Conservation (phyloP, 345 rosid species). For the Raphanus sativus region DNA sequence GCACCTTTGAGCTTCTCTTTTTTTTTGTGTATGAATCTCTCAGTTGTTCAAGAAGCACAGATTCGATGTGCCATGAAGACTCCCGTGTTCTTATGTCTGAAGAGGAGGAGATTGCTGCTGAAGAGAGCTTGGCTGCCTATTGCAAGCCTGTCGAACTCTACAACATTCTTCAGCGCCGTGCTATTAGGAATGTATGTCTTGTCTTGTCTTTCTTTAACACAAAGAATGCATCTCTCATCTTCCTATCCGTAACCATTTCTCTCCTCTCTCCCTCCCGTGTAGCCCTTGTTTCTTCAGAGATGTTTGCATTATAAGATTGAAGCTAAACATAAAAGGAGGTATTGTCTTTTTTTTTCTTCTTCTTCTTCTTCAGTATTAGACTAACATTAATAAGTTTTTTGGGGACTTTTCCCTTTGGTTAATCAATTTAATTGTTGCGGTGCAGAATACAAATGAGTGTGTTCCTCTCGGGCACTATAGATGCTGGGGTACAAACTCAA, state of each 20-base stretch:
- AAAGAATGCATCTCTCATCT: too few relatives aligned
- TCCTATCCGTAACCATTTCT: not conserved
- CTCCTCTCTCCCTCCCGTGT: constrained; percentile 1
- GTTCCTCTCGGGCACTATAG: constrained; percentile 51
- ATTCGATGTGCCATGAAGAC: constrained; percentile 94
- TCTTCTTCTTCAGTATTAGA: not conserved
- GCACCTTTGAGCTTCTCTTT: not conserved
- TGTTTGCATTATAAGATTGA: constrained; percentile 83
- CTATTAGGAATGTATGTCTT: constrained; percentile 61
- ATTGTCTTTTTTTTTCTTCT: not conserved
- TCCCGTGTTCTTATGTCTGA: constrained; percentile 69
- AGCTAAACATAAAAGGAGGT: constrained; percentile 81
- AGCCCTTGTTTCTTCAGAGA: constrained; percentile 91
- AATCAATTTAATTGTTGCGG: not conserved
- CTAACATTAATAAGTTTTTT: not conserved
- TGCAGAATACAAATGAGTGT: constrained; percentile 79
- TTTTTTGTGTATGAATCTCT: not conserved
- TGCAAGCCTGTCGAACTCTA: constrained; percentile 99
- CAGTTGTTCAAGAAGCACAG: constrained; percentile 80
- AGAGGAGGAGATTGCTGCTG: constrained; percentile 90
- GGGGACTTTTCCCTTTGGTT: not conserved
- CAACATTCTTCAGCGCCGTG: constrained; percentile 91
- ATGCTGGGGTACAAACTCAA: constrained; percentile 56
- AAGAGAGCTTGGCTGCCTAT: constrained; percentile 73
- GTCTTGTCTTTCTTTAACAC: not conserved